Base-by-base conservation (phyloP, 345 rosid genomes). In the Gossypium anomalum region DNA sequence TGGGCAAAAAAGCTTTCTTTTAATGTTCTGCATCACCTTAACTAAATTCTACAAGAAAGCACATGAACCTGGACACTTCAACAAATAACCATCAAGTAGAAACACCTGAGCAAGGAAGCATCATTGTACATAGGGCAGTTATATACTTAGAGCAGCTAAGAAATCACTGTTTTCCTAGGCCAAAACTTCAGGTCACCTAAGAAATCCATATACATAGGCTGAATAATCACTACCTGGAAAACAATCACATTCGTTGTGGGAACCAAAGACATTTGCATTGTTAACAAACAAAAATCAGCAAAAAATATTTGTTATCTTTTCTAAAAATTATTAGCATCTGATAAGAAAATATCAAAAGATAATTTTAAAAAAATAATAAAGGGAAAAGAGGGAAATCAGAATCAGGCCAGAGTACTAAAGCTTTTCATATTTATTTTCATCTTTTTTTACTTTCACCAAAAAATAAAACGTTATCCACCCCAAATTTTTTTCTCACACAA, bases 41-140 rank as follows among this genome's bases (percentile, higher is more conserved):
- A 67, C 8, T 67, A 13, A 47, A 13, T 47, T 47, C 55, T 48
- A 68, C 20, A 67, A 67, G 41, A 45, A 23, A 15, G n/a, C n/a
- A 68, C 15, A 49, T 68, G 58, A 48, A 49, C 38, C 55, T 45
- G n/a, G 69, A 15, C 7, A 67, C 43, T 47, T 67, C 56, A 67
- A 17, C 38, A 47, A 22, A 45, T 20, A 20, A 11, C 38, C 19
- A 13, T 20, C 52, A 44, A 44, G 70, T 66, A 20, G 20, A 67
- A 47, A 14, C 13, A 23, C 20, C 14, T 14, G 7, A 48, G 52
- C 34, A 67, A 48, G 43, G n/a, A 14, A 48, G 43, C 57, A 67
- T 67, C 72, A 51, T 7, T 7, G 7, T 48, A 48, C 57, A 25
- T 25, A 49, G 43, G 43, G 19, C 34, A 68, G 44, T 48, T 68